These are phyloP conservation scores for Apiotrichum siamense DNA, from an alignment of 1,284 basidiomycete species.

Conservation along the genomic window DNA sequence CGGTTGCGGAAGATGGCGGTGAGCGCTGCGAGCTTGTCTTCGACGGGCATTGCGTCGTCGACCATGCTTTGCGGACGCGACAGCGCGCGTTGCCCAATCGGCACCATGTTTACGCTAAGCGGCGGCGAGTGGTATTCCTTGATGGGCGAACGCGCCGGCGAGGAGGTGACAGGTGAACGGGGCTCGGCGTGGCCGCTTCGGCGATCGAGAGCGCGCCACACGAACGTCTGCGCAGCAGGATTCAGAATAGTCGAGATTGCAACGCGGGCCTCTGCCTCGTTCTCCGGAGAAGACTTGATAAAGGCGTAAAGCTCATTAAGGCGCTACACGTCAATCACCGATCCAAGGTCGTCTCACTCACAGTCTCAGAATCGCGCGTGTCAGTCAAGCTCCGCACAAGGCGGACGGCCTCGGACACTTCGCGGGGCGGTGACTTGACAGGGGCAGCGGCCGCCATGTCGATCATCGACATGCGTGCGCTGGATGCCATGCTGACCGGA, in stretches of 20 bases:
- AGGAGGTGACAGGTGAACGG: neutral
- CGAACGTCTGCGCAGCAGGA: constrained; percentile 35
- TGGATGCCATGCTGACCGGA: constrained; percentile 14
- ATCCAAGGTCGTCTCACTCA: constrained; percentile 53
- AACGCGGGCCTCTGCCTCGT: constrained; percentile 71
- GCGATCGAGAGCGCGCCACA: constrained; percentile 34
- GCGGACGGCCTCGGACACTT: constrained; percentile 45
- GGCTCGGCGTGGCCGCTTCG: constrained; percentile 32
- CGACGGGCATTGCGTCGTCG: constrained; percentile 19
- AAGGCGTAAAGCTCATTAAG: constrained; percentile 96
- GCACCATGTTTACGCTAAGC: constrained; percentile 15
- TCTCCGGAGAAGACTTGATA: constrained; percentile 84
- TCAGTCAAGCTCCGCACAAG: constrained; percentile 62
- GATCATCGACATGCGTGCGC: constrained; percentile 32
- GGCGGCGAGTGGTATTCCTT: constrained; percentile 15
- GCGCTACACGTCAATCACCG: constrained; percentile 60
- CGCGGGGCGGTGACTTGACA: constrained; percentile 48
- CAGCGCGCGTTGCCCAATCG: constrained; percentile 8
- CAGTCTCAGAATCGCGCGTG: constrained; percentile 69
- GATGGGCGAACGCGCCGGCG: constrained; percentile 15
- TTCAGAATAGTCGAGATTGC: constrained; percentile 32
- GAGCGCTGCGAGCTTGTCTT: constrained; percentile 38
- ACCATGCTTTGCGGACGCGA: constrained; percentile 8
- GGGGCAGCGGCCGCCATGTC: constrained; percentile 2
- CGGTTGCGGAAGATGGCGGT: constrained; percentile 34